A percentile compares a stretch with the other conserved stretches of the same genome.
phyloP scores from a whole-genome alignment of 371 early-diverging fungal genomes.

The Coemansia sp. region DNA sequence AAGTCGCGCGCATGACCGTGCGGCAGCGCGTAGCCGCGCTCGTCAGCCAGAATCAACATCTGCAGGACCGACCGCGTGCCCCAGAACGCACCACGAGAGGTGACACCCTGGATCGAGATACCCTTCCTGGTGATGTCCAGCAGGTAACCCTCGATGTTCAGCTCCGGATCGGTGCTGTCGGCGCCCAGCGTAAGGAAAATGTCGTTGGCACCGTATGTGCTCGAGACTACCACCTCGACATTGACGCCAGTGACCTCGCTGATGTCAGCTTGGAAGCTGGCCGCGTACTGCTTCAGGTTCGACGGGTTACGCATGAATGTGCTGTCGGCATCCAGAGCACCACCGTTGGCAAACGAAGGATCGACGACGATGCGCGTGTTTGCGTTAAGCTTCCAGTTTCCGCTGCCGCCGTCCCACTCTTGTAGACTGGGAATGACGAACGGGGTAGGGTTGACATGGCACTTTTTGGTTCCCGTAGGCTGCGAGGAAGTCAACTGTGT shows the following conservation, averaged over 20 bases:
- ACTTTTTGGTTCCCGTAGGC: conserved; percentile 4
- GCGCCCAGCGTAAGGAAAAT: conserved; percentile 47
- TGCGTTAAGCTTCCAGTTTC: conserved; percentile 31
- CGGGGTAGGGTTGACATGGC: conserved; percentile 32
- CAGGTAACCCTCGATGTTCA: conserved; percentile 39
- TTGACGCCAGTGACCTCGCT: conserved; percentile 32
- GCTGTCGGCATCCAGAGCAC: conserved; percentile 22
- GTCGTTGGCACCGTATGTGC: conserved; percentile 16
- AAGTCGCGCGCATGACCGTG: conserved; percentile 38
- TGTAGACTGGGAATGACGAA: conserved; percentile 46
- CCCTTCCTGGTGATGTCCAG: conserved; percentile 38
- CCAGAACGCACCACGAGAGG: conserved; percentile 47
- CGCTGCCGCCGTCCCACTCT: conserved; percentile 38
- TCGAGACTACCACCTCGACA: conserved; percentile 29
- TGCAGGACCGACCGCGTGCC: conserved; percentile 42
- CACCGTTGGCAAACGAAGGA: conserved; percentile 30
- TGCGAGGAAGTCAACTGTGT: conserved; percentile 1
- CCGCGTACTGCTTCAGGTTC: conserved; percentile 30
- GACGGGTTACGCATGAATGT: conserved; percentile 42
- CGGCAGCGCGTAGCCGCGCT: conserved; percentile 29
- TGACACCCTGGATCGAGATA: conserved; percentile 35
- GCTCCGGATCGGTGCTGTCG: conserved; percentile 21
- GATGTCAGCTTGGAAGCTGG: conserved; percentile 35
- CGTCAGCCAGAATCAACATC: conserved; percentile 48
- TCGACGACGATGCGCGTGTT: conserved; percentile 39